These are phyloP conservation scores for Calophaca sinica DNA, from an alignment of 306 rosid species.

Conservation along the genomic window DNA sequence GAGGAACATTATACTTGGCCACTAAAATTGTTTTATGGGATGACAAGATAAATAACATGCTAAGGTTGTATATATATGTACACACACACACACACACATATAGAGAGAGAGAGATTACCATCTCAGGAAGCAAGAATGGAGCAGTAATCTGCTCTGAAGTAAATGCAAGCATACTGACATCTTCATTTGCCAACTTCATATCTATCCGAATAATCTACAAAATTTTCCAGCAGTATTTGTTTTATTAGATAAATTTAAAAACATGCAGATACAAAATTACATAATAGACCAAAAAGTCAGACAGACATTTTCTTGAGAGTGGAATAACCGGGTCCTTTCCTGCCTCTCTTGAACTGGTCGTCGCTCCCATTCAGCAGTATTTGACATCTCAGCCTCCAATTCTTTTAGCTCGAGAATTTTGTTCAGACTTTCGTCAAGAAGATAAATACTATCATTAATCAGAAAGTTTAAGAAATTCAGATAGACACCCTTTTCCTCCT, in stretches of 20 bases:
- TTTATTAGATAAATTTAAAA: constrained; percentile 45
- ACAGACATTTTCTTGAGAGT: constrained; percentile 95
- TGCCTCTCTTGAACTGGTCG: constrained; percentile 96
- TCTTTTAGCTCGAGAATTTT: constrained; percentile 97
- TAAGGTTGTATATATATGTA: background rate
- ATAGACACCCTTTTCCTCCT: constrained; percentile 98
- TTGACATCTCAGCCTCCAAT: constrained; percentile 98
- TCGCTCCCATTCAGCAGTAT: constrained; percentile 88
- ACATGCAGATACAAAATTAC: constrained; percentile 36
- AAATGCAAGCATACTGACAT: constrained; percentile 92
- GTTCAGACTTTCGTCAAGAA: constrained; percentile 96
- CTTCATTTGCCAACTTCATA: constrained; percentile 99
- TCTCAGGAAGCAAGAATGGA: constrained; percentile 98
- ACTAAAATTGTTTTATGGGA: constrained; percentile 15
- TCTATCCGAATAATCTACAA: constrained; percentile 89
- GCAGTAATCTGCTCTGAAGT: constrained; percentile 93
- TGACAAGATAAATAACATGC: constrained; percentile 26
- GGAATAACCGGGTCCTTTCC: constrained; percentile 95
- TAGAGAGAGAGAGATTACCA: constrained; percentile 59
- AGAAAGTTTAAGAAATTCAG: constrained; percentile 96
- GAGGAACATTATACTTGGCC: constrained; percentile 15
- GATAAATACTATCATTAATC: constrained; percentile 95
- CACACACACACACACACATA: no score
- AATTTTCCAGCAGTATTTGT: constrained; percentile 31
- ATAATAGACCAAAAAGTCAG: constrained; percentile 36